These are phyloP conservation scores for Zymoseptoria brevis DNA, from an alignment of 2,329 filamentous ascomycete genomes.

Conservation along the genomic window DNA sequence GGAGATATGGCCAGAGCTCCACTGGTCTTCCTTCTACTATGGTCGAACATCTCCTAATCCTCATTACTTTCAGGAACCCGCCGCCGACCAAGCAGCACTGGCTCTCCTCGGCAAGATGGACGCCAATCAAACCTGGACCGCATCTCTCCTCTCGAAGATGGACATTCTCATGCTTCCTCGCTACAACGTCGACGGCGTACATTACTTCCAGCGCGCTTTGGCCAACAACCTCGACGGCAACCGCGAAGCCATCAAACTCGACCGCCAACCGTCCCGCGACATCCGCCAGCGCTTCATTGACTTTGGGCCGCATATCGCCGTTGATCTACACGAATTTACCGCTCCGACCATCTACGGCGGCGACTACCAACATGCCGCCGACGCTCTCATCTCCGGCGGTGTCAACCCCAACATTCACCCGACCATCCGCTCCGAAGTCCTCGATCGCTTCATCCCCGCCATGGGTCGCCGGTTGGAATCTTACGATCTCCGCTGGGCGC, in stretches of 20 bases:
- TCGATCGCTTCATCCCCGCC: conserved; percentile 24
- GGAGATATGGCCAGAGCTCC: not conserved
- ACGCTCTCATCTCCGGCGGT: conserved; percentile 23
- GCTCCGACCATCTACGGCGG: conserved; percentile 22
- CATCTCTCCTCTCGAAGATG: conserved; percentile 25
- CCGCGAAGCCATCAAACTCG: conserved; percentile 24
- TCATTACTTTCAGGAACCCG: conserved; percentile 23
- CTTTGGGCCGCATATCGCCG: conserved; percentile 26
- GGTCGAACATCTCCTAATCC: not conserved
- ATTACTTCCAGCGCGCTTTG: conserved; percentile 20
- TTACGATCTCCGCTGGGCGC: conserved; percentile 29
- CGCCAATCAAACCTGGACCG: conserved; percentile 27
- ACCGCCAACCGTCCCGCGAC: conserved; percentile 23
- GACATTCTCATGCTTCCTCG: conserved; percentile 23
- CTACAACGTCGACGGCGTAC: conserved; percentile 15
- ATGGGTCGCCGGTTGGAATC: conserved; percentile 22
- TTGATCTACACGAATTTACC: conserved; percentile 32
- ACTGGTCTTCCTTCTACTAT: not conserved
- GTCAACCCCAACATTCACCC: conserved; percentile 19
- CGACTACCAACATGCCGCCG: conserved; percentile 26
- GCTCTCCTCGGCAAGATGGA: conserved; percentile 31
- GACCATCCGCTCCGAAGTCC: conserved; percentile 26
- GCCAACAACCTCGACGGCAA: conserved; percentile 19
- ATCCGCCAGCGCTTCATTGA: conserved; percentile 27
- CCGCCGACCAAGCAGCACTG: conserved; percentile 30